These are phyloP conservation scores for Pelagophyceae sp. DNA, from an alignment of 352 stramenopile species.

Conservation along the genomic window DNA sequence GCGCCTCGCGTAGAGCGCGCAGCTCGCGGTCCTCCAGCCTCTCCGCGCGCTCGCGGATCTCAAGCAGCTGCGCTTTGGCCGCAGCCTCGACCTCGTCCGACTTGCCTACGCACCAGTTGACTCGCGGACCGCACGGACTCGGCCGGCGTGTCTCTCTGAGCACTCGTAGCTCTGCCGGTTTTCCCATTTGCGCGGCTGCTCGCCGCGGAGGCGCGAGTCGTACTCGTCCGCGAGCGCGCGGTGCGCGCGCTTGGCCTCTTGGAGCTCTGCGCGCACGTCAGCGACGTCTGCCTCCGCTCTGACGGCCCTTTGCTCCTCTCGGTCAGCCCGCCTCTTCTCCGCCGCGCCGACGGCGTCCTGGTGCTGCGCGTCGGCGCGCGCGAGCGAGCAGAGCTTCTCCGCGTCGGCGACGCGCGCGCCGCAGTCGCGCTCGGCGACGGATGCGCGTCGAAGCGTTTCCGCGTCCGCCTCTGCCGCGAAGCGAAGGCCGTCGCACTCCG, in stretches of 20 bases:
- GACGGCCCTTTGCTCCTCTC: background rate
- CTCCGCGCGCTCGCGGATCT: background rate
- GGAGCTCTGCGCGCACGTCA: background rate
- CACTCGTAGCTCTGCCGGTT: no score
- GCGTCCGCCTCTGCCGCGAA: background rate
- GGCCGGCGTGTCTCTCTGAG: no score
- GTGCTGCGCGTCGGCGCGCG: background rate
- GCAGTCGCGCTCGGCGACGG: background rate
- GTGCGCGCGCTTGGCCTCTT: background rate
- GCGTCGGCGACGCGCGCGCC: background rate
- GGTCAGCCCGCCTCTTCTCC: background rate
- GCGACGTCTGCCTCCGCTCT: background rate
- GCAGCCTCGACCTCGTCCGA: background rate
- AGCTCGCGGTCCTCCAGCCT: background rate
- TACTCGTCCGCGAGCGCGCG: slow-evolving; percentile 1
- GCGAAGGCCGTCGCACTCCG: background rate
- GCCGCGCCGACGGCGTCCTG: background rate
- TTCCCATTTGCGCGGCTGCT: no score
- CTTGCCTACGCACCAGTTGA: no score
- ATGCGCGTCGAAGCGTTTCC: background rate
- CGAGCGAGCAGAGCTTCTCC: background rate
- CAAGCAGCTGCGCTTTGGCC: background rate
- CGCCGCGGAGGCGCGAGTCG: background rate
- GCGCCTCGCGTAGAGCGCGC: background rate
- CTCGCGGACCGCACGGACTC: no score